These are phyloP conservation scores for Talinum fruticosum DNA, from an alignment of 148 eudicot genomes.

Conservation along the genomic window DNA sequence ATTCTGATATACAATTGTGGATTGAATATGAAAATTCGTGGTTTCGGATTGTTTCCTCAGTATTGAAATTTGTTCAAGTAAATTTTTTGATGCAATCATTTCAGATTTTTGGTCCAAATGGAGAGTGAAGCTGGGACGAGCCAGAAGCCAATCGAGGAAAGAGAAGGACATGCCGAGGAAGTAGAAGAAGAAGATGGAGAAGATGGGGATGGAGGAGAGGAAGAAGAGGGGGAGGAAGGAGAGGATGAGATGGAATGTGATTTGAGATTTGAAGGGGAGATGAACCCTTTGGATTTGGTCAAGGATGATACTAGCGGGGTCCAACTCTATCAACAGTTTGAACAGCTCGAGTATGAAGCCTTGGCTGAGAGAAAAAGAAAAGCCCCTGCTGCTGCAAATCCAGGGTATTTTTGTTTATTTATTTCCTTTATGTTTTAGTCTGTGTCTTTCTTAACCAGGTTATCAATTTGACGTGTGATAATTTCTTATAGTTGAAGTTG, in stretches of 20 bases:
- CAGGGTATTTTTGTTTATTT: conserved; percentile 26
- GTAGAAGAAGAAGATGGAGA: conserved; percentile 30
- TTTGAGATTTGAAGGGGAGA: conserved; percentile 47
- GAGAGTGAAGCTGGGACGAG: conserved; percentile 14
- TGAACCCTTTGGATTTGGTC: conserved; percentile 57
- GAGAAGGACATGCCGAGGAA: conserved; percentile 20
- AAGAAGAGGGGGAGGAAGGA: conserved; percentile 42
- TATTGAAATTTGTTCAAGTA: too few relatives aligned
- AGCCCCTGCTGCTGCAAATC: conserved; percentile 25
- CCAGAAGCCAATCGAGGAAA: conserved; percentile 15
- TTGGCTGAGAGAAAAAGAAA: conserved; percentile 63
- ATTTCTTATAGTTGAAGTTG: neutral
- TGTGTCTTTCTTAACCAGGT: neutral
- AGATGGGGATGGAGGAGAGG: conserved; percentile 35
- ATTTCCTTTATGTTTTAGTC: neutral
- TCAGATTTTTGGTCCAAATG: conserved; percentile 13
- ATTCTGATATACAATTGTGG: too few relatives aligned
- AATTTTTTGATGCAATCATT: too few relatives aligned
- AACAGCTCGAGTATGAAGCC: conserved; percentile 58
- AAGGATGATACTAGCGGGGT: conserved; percentile 39
- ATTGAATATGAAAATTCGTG: too few relatives aligned
- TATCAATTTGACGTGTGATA: neutral
- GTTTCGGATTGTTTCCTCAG: too few relatives aligned
- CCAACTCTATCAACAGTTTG: conserved; percentile 60
- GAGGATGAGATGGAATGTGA: conserved; percentile 33